Evolutionary conservation across 768 basidiomycete species (phyloP), one percentile per base, ranked within the genome.

Genomic region (Boletus subparvulus): DNA sequence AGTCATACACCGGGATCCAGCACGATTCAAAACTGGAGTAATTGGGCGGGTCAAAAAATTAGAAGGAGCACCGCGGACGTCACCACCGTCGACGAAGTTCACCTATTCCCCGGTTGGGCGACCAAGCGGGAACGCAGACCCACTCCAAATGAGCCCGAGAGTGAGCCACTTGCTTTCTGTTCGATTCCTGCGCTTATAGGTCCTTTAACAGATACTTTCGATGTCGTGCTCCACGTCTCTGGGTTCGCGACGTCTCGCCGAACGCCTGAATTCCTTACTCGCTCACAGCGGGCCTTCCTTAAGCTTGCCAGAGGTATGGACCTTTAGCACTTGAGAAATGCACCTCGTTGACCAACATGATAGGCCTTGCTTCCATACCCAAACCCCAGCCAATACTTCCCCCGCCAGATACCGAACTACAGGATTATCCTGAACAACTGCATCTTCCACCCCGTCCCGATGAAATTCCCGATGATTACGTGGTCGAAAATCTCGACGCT

Each of bases 21-120:
- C 54, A 66, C 61, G 11, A 58, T 59, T 54, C 80, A 80, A 57
- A 74, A 75, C 39, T 87, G 83, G 85, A 71, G 79, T 49, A 78
- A 81, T 26, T 89, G 87, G 86, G 84, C 86, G 5, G 79, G 81
- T 4, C 77, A 84, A 71, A 87, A 80, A 66, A 75, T 84, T 1
- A 74, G 66, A 47, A 70, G 70, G 13, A 66, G 66, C 49, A 61
- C 68, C 46, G 5, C 51, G 16, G 61, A 65, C 33, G 45, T 59
- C 36, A 52, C 62, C n/a, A 71, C 60, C 32, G 42, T 66, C 17
- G 85, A 88, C 61, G 75, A 76, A 40, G 64, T 88, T 4, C 75
- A 78, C 17, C 65, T 92, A 24, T 92, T 93, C 72, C 92, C 92
- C 6, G 90, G 92, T 3, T 94, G 90, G 89, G 92, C 90, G 3